Conservation (phyloP, 495 filamentous ascomycete species). For the Hyaloscypha finlandica region DNA sequence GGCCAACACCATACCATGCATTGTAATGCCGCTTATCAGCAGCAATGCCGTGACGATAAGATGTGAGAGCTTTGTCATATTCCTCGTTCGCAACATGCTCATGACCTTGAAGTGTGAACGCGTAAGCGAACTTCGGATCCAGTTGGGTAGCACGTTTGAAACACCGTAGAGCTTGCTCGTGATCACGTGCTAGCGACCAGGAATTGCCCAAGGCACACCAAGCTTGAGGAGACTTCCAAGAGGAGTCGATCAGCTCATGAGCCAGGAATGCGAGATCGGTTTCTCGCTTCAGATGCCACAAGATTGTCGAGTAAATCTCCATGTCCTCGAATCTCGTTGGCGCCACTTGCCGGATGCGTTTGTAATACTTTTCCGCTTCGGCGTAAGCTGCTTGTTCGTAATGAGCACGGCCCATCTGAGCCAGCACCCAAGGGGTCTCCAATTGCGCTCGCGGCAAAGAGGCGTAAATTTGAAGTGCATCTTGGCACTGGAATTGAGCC, state of each 20-base stretch:
- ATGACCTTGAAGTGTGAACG: slow-evolving; percentile 92
- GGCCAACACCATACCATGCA: slow-evolving; percentile 93
- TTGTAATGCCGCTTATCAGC: slow-evolving; percentile 93
- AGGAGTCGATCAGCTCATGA: slow-evolving; percentile 82
- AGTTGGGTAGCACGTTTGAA: slow-evolving; percentile 94
- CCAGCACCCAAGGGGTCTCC: slow-evolving; percentile 93
- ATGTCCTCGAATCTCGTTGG: slow-evolving; percentile 86
- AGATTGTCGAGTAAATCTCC: slow-evolving; percentile 96
- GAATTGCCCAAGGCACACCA: slow-evolving; percentile 97
- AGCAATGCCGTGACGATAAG: slow-evolving; percentile 79
- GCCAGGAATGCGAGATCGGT: slow-evolving; percentile 88
- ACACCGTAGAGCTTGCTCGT: slow-evolving; percentile 90
- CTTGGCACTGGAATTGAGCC: slow-evolving; percentile 73
- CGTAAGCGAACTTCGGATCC: slow-evolving; percentile 89
- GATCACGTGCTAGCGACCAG: slow-evolving; percentile 91
- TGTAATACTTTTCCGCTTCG: slow-evolving; percentile 84
- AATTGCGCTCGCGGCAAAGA: slow-evolving; percentile 72
- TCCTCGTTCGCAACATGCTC: slow-evolving; percentile 97
- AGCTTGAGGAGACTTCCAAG: slow-evolving; percentile 85
- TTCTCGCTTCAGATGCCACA: slow-evolving; percentile 94
- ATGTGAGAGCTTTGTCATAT: slow-evolving; percentile 86
- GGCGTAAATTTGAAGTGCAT: slow-evolving; percentile 71
- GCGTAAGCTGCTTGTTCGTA: slow-evolving; percentile 85
- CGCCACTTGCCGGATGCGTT: slow-evolving; percentile 69
- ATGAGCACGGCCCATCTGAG: slow-evolving; percentile 84